Conservation (phyloP, 2,329 filamentous ascomycete species). For the Colletotrichum orchidophilum region DNA sequence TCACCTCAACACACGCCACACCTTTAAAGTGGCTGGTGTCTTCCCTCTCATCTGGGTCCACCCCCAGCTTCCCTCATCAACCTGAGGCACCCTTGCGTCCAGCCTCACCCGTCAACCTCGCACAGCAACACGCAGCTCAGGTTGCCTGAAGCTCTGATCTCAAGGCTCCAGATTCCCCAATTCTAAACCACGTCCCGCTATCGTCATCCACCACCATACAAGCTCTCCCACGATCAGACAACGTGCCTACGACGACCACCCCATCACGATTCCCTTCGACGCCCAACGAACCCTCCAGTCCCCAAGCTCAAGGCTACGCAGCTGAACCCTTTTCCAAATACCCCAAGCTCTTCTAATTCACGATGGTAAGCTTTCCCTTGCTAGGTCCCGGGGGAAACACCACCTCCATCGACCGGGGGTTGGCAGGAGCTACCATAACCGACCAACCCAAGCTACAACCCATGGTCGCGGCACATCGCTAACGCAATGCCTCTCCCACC, state of each 20-base stretch:
- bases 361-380: conserved; percentile 44
- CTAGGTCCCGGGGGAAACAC: conserved; percentile 33
- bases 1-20: background rate
- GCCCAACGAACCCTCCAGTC: background rate
- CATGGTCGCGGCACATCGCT: background rate
- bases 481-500: conserved; percentile 4
- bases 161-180: conserved; percentile 33
- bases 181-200: conserved; percentile 36
- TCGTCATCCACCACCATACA: conserved; percentile 26
- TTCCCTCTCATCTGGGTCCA: background rate
- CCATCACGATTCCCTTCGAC: background rate
- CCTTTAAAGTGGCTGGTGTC: background rate
- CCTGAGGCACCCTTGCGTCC: conserved; percentile 30
- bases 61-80: background rate
- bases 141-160: conserved; percentile 36
- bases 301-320: background rate
- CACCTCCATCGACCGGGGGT: background rate
- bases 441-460: background rate
- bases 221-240: conserved; percentile 5
- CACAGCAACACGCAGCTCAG: conserved; percentile 36
- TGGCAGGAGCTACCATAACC: conserved; percentile 10
- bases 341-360: conserved; percentile 34
- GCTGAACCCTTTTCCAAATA: background rate
- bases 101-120: conserved; percentile 31
- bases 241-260: conserved; percentile 6